Evolutionary conservation across 225 moss, liverwort and hornwort species (phyloP), one percentile per base, ranked within the genome.

Genomic region (Pseudisothecium myosuroides): DNA sequence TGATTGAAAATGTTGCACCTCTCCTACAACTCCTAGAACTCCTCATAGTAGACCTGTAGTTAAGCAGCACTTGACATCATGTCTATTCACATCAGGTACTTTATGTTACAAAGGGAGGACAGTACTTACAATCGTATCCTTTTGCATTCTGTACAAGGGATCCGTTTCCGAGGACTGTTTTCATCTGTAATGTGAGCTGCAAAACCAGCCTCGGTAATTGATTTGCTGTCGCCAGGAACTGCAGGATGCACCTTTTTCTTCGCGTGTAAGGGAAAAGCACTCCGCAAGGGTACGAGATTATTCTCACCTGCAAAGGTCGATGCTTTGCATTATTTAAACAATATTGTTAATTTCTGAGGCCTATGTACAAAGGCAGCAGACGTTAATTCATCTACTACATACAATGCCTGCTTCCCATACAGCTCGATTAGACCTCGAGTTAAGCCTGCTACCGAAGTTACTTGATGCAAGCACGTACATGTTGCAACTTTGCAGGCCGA

Each of bases 261-360:
- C 31, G 93, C 93, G 86, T 91, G 81, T 54, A 88, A 89, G 69
- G 93, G 90, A 85, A 94, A 91, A 72, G 92, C 91, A 87, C 94
- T 92, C 86, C 93, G 92, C 86, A 94, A 80, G 50, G 88, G 74
- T 66, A 73, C 83, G 75, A 54, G 47, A 54, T 47, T 82, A 67
- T 67, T 91, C 75, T 72, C 92, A 76, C 88, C 93, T 94, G 91
- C 78, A 89, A 73, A 64, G 52, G 64, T 84, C 76, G 76, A 87
- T 21, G 43, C 78, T 77, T 50, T 32, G 45, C 43, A 85, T 65
- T n/a, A n/a, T n/a, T n/a, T 73, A 79, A 32, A 59, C 39, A 68
- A 84, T 56, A 26, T 28, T 65, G 50, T 63, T 86, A 22, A 32
- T 80, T 37, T 75, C 54, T 75, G n/a, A 87, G 65, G 31, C 28